Base-by-base conservation (phyloP, 78 protist genomes). In the Polysphondylium violaceum region DNA sequence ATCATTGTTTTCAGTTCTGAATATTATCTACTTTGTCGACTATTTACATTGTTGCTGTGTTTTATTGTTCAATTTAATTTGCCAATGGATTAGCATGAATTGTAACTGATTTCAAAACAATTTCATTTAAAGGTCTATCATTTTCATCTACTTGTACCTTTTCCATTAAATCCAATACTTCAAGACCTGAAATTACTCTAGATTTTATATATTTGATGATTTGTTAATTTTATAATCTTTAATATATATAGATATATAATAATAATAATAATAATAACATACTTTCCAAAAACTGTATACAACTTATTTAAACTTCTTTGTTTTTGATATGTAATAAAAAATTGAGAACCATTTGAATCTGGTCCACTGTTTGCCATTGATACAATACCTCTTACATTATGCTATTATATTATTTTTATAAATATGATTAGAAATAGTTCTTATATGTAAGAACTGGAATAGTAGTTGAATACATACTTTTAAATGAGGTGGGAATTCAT, bases 61-160 rank as follows among this genome's bases (percentile, higher is more conserved):
- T n/a, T n/a, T n/a, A n/a, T n/a, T n/a, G n/a, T n/a, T n/a, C n/a
- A n/a, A n/a, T n/a, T 60, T 73, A 59, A 12, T 64, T 33, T 58
- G 97, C 97, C 21, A 95, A 29, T 51, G 98, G 98, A 55, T 97
- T 97, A 0, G 98, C 97, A 76, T 97, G 98, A 12, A 97, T 94
- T 12, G 94, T 86, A 25, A 95, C 88, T 47, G 12, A 17, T 31
- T 95, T 58, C 61, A 97, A 74, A 16, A 7, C 5, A 14, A 94
- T 83, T 17, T 76, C 93, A 9, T 31, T 38, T 25, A 64, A 5
- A 7, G 97, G 97, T 53, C 87, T 87, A 83, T 97, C 76, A 58
- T 94, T 95, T 50, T 55, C 96, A 33, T 95, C 96, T 21, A 76
- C 92, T 0, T 91, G 97, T 14, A 86, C 87, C 21, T 76, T 86